Base-by-base conservation (phyloP, 176 grass and related monocot genomes). In the Cenchrus americanus region DNA sequence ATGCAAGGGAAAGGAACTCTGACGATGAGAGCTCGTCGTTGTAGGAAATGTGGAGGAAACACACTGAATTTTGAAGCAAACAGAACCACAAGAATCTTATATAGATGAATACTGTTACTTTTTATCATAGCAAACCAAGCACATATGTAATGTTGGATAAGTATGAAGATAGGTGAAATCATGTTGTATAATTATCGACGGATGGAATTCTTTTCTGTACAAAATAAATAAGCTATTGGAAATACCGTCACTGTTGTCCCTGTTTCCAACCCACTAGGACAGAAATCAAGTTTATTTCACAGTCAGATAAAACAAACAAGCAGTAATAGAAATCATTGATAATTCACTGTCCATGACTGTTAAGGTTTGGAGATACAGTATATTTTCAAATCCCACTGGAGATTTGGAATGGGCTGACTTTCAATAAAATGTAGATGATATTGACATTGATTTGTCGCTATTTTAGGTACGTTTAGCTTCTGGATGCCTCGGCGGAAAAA, bases 11-110 rank as follows among this genome's bases (percentile, higher is more conserved):
- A 3, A 62, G 8, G 64, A 62, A 69, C 80, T 92, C 72, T 0
- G 88, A 99, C 52, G 88, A 94, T 27, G 91, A 87, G 57, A 87
- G 87, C 81, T 92, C 80, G 37, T 93, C 58, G 2, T 24, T 30
- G 22, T 88, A 88, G 91, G 84, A 66, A 10, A 51, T 48, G 14
- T 14, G 55, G 17, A 61, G 15, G 47, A 40, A 23, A 34, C 63
- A 85, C 7, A 41, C 12, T 41, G 48, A 18, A 27, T 81, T 81
- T 84, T 63, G 19, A 59, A 80, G 63, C 12, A 40, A 48, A 75
- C 14, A 40, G 47, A 40, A 62, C 15, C 74, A 67, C 18, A 80
- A 15, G 43, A 47, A 77, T 51, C 27, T 27, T 46, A 21, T 44
- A 21, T 53, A 75, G 24, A 66, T 10, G 74, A 60, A 80, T 63